Conservation (phyloP, 2,329 filamentous ascomycete species). For the Fusarium pseudonygamai region DNA sequence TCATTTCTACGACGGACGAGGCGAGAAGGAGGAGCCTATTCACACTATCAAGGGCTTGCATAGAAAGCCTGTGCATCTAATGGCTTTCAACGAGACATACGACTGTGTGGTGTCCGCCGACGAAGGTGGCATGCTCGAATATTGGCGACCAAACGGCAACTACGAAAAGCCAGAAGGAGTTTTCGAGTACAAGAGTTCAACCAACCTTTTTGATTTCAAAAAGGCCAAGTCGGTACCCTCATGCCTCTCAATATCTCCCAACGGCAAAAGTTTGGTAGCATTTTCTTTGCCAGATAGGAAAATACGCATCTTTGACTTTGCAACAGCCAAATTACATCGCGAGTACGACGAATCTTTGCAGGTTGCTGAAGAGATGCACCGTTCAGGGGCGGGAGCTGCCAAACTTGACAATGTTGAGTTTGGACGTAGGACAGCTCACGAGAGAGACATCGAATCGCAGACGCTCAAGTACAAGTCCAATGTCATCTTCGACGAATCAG, state of each 20-base stretch:
- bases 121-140: constrained; percentile 92
- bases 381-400: constrained; percentile 83
- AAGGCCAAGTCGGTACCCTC: constrained; percentile 88
- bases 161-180: constrained; percentile 94
- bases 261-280: constrained; percentile 84
- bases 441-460: constrained; percentile 83
- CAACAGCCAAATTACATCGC: constrained; percentile 84
- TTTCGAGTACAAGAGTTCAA: constrained; percentile 92
- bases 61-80: constrained; percentile 79
- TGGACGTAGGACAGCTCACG: constrained; percentile 83
- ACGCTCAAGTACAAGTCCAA: constrained; percentile 77
- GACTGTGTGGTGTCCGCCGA: constrained; percentile 94
- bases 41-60: constrained; percentile 85
- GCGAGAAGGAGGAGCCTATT: constrained; percentile 78
- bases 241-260: constrained; percentile 85
- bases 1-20: constrained; percentile 87
- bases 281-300: constrained; percentile 95
- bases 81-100: constrained; percentile 88
- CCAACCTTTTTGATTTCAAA: constrained; percentile 96
- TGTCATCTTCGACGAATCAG: constrained; percentile 94
- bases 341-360: constrained; percentile 95
- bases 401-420: constrained; percentile 93
- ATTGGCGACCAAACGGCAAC: constrained; percentile 83
- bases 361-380: constrained; percentile 93
- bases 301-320: constrained; percentile 92